phyloP scores from a whole-genome alignment of 2,329 filamentous ascomycete genomes.

The Trichoderma cornu-damae region DNA sequence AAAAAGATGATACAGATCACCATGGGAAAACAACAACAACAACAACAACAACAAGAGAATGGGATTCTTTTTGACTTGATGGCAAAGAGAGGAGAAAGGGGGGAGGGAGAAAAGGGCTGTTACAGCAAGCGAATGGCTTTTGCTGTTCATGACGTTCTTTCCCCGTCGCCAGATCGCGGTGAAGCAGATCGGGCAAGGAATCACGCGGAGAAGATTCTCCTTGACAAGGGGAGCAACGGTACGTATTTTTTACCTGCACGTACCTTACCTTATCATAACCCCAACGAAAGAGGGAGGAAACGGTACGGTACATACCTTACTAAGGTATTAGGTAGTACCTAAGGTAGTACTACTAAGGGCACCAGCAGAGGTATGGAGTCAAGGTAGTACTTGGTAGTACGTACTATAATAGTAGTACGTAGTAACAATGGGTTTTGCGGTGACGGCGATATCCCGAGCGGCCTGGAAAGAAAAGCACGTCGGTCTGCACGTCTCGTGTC shows the following conservation, averaged over 20 bases:
- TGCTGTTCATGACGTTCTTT: neutral
- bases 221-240: neutral
- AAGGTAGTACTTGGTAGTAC: neutral
- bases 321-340: too few relatives aligned
- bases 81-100: neutral
- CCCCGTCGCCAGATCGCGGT: slow-evolving; percentile 2
- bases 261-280: too few relatives aligned
- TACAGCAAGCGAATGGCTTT: neutral
- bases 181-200: neutral
- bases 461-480: neutral
- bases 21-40: too few relatives aligned
- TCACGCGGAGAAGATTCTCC: slow-evolving; percentile 2
- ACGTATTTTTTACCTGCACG: too few relatives aligned
- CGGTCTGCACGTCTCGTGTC: neutral
- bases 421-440: neutral
- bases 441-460: slow-evolving; percentile 6
- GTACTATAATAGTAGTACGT: too few relatives aligned
- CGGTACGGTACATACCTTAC: too few relatives aligned
- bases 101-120: neutral
- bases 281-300: too few relatives aligned
- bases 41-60: neutral
- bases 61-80: neutral
- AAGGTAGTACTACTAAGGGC: too few relatives aligned
- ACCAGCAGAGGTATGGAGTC: too few relatives aligned
- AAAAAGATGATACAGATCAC: neutral